A percentile compares a stretch with the other conserved stretches of the same genome.
These are phyloP conservation scores for Sporisorium scitamineum DNA, from an alignment of 1,284 basidiomycete genomes.

Conservation along the genomic window DNA sequence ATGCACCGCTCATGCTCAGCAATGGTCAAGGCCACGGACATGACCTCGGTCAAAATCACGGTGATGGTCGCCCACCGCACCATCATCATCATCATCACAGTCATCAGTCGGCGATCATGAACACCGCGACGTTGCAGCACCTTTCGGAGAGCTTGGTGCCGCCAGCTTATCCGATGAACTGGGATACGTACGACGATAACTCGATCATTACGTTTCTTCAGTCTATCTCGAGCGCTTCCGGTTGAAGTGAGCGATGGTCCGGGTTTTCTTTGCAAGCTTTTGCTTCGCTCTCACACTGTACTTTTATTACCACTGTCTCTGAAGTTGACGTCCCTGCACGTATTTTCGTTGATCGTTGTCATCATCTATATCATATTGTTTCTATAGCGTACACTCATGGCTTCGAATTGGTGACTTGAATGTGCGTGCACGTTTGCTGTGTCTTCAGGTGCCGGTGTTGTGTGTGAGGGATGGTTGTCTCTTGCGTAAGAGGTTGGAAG, in stretches of 20 bases:
- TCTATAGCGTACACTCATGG: background rate
- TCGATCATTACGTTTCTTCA: constrained; percentile 53
- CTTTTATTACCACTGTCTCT: too few relatives aligned
- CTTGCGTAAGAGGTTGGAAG: background rate
- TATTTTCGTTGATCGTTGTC: background rate
- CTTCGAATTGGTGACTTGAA: background rate
- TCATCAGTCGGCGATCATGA: background rate
- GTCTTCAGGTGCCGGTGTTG: too few relatives aligned
- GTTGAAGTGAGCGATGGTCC: background rate
- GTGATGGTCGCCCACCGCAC: constrained; percentile 8
- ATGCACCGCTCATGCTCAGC: constrained; percentile 21
- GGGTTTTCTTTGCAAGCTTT: background rate
- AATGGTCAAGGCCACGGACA: constrained; percentile 9
- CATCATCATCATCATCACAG: background rate
- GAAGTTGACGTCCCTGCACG: too few relatives aligned
- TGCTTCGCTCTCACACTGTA: too few relatives aligned
- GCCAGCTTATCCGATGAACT: constrained; percentile 49
- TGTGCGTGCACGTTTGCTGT: too few relatives aligned
- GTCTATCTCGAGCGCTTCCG: constrained; percentile 36
- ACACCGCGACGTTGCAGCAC: constrained; percentile 31
- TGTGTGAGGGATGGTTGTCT: background rate
- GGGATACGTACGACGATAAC: constrained; percentile 52
- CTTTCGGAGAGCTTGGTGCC: constrained; percentile 46
- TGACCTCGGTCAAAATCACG: constrained; percentile 4
- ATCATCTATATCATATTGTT: background rate